Conservation (phyloP, 768 basidiomycete genomes). For the Cantharellus anzutake region DNA sequence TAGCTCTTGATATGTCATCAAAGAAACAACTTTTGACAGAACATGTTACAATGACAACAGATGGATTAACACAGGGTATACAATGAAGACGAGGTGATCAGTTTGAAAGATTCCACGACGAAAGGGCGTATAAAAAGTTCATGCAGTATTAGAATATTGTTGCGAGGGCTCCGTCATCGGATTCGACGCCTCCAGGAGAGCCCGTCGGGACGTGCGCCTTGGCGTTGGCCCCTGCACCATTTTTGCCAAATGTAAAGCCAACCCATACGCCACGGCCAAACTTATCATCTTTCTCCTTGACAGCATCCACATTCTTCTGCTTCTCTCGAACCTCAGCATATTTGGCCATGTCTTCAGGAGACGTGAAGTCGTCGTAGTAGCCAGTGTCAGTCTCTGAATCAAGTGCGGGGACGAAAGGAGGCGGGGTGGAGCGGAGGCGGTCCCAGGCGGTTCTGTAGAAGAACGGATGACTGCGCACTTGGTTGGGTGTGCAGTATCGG, state of each 20-base stretch:
- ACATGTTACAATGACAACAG: too few species aligned
- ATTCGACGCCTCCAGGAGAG: not conserved
- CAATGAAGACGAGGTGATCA: too few species aligned
- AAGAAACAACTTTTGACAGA: too few species aligned
- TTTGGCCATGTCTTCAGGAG: conserved; percentile 89
- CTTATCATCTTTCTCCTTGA: conserved; percentile 71
- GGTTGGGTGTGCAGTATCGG: conserved; percentile 53
- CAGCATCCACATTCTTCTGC: conserved; percentile 80
- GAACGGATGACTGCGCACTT: conserved; percentile 67
- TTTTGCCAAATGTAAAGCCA: conserved; percentile 82
- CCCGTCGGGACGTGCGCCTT: not conserved
- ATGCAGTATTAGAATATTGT: conserved; percentile 8
- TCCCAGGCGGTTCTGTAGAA: conserved; percentile 64
- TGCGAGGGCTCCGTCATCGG: not conserved
- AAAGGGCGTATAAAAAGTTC: too few species aligned
- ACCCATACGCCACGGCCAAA: conserved; percentile 68
- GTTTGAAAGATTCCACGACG: too few species aligned
- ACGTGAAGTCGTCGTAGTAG: conserved; percentile 84
- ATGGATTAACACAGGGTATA: too few species aligned
- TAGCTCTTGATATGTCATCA: too few species aligned
- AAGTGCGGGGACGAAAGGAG: conserved; percentile 87
- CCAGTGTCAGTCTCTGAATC: conserved; percentile 92
- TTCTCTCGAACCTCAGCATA: conserved; percentile 98
- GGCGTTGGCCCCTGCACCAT: conserved; percentile 34
- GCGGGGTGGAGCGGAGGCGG: conserved; percentile 47